Percentiles rank a stretch among this genome's conserved stretches.
Evolutionary conservation across 495 filamentous ascomycete genomes (phyloP).

Genomic region (Staphylotrichum tortipilum): DNA sequence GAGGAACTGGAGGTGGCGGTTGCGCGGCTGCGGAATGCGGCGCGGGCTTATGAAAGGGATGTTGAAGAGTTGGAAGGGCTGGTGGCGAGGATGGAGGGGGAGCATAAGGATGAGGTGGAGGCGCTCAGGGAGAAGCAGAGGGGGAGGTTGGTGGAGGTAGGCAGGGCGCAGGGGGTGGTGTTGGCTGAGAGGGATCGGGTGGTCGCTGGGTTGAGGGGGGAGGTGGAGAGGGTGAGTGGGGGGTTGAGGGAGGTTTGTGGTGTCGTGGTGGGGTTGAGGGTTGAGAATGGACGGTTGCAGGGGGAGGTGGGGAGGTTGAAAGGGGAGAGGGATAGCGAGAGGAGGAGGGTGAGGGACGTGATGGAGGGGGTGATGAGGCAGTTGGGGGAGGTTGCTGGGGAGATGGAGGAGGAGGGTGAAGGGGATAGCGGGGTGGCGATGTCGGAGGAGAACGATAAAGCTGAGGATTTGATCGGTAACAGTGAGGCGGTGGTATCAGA

Average conservation of each 20-base stretch:
- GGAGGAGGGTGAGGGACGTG: not conserved
- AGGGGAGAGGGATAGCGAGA: not conserved
- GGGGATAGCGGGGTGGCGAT: too few species aligned
- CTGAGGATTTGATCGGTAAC: not conserved
- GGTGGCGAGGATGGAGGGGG: slow-evolving; percentile 49
- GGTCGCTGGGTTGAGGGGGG: slow-evolving; percentile 42
- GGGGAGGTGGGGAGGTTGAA: not conserved
- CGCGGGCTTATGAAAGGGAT: slow-evolving; percentile 57
- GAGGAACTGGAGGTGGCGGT: slow-evolving; percentile 51
- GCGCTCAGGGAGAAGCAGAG: slow-evolving; percentile 33
- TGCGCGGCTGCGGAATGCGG: slow-evolving; percentile 51
- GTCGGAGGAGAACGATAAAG: too few species aligned
- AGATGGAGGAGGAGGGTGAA: too few species aligned
- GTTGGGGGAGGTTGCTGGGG: too few species aligned
- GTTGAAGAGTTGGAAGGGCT: slow-evolving; percentile 53
- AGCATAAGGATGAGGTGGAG: slow-evolving; percentile 41
- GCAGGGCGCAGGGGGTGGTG: too few species aligned
- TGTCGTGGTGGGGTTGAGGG: not conserved
- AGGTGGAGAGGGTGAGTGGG: slow-evolving; percentile 30
- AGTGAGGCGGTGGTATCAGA: not conserved
- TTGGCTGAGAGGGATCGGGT: too few species aligned
- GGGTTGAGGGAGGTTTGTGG: slow-evolving; percentile 28
- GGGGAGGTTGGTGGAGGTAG: too few species aligned
- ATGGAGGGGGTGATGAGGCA: too few species aligned
- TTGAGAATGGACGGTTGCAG: not conserved